A percentile compares a stretch with the other conserved stretches of the same genome.
phyloP scores from a whole-genome alignment of 306 rosid species.

The Citrullus amarus region DNA sequence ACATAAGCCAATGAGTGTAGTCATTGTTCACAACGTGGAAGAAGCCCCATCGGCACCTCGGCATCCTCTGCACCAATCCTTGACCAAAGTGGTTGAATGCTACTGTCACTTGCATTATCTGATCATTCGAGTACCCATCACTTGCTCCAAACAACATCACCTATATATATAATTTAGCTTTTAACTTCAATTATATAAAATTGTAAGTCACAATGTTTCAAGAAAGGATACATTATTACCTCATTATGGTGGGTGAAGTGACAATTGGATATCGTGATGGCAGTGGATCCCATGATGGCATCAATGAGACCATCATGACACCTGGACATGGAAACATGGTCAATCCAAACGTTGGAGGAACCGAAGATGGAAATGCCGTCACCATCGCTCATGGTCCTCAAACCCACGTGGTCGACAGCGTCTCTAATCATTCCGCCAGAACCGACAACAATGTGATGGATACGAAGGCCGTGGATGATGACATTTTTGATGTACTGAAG shows the following conservation, averaged over 20 bases:
- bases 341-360: slow-evolving; percentile 61
- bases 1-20: slow-evolving; percentile 79
- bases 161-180: slow-evolving; percentile 17
- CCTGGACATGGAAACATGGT: slow-evolving; percentile 63
- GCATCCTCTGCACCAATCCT: slow-evolving; percentile 69
- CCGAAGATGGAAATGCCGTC: slow-evolving; percentile 77
- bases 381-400: slow-evolving; percentile 54
- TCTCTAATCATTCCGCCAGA: slow-evolving; percentile 49
- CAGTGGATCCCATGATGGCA: slow-evolving; percentile 66
- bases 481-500: slow-evolving; percentile 45
- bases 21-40: slow-evolving; percentile 63
- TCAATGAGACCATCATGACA: slow-evolving; percentile 58
- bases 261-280: slow-evolving; percentile 65
- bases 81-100: slow-evolving; percentile 80
- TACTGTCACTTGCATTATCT: slow-evolving; percentile 58
- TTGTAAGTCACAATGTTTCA: not conserved
- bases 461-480: slow-evolving; percentile 46
- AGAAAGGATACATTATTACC: slow-evolving; percentile 1
- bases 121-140: slow-evolving; percentile 20
- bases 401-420: slow-evolving; percentile 32
- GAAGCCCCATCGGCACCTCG: slow-evolving; percentile 59
- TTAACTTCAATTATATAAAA: not conserved
- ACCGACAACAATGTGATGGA: slow-evolving; percentile 25
- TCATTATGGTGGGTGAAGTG: slow-evolving; percentile 70
- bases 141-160: slow-evolving; percentile 72